These are phyloP conservation scores for Pilasporangium apinafurcum DNA, from an alignment of 352 stramenopile genomes.

Conservation along the genomic window DNA sequence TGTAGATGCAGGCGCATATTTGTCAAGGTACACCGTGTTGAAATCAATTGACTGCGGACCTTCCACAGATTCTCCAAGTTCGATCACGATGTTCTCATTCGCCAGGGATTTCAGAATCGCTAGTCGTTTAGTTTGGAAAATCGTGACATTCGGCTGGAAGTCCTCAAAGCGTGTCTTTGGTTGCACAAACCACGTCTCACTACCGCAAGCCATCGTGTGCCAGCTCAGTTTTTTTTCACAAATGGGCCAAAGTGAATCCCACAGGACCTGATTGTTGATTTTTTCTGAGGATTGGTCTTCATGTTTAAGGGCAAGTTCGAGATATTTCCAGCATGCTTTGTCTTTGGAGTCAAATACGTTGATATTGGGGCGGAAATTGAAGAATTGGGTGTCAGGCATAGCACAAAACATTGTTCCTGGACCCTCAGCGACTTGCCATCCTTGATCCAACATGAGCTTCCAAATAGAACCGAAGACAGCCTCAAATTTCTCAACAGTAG, in stretches of 20 bases:
- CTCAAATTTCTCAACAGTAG: slow-evolving; percentile 31
- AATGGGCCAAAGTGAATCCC: slow-evolving; percentile 62
- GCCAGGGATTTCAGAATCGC: slow-evolving; percentile 62
- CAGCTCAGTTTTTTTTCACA: slow-evolving; percentile 52
- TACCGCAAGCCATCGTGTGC: slow-evolving; percentile 66
- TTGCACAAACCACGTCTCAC: slow-evolving; percentile 73
- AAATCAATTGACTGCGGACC: slow-evolving; percentile 57
- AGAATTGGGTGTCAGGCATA: slow-evolving; percentile 75
- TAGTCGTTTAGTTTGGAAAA: slow-evolving; percentile 76
- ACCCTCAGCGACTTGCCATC: slow-evolving; percentile 61
- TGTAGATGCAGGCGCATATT: slow-evolving; percentile 13
- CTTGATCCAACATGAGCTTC: slow-evolving; percentile 32
- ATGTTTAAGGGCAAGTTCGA: slow-evolving; percentile 24
- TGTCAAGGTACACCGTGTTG: slow-evolving; percentile 9
- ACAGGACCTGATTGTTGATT: slow-evolving; percentile 22
- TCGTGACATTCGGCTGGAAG: slow-evolving; percentile 71
- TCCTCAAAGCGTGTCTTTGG: slow-evolving; percentile 60
- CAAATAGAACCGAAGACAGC: slow-evolving; percentile 37
- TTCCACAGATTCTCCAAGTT: slow-evolving; percentile 65
- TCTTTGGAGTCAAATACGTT: slow-evolving; percentile 77
- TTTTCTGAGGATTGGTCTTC: slow-evolving; percentile 16
- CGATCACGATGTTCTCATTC: slow-evolving; percentile 36
- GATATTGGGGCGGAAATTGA: slow-evolving; percentile 79
- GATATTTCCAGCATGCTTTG: slow-evolving; percentile 79
- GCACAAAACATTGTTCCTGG: slow-evolving; percentile 59